Evolutionary conservation across 805 yeast species (phyloP).

Genomic region (Pichia paraexigua): DNA sequence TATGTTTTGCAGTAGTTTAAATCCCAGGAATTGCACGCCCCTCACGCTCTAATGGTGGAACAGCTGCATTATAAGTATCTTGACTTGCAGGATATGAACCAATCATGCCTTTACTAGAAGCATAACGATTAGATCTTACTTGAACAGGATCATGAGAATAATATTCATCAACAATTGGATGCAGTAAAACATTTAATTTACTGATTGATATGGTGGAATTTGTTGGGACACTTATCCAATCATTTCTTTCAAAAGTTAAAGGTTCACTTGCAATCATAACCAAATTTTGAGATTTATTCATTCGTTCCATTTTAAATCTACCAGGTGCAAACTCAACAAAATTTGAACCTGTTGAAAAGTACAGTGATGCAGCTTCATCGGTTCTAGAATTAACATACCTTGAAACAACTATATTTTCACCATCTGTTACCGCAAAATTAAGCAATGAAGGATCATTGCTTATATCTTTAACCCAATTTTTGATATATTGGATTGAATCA

Average conservation of each 20-base stretch:
- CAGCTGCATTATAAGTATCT: conserved; percentile 39
- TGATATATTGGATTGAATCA: conserved; percentile 65
- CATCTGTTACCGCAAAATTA: conserved; percentile 94
- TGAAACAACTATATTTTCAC: conserved; percentile 75
- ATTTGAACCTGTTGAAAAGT: conserved; percentile 88
- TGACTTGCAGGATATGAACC: conserved; percentile 77
- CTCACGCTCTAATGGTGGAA: conserved; percentile 77
- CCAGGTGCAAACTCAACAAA: conserved; percentile 89
- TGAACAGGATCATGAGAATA: conserved; percentile 64
- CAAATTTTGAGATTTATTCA: conserved; percentile 87
- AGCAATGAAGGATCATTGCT: conserved; percentile 68
- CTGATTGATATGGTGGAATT: conserved; percentile 77
- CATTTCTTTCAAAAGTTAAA: conserved; percentile 89
- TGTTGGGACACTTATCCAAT: conserved; percentile 96
- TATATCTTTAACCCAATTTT: conserved; percentile 67
- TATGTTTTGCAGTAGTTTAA: conserved; percentile 1
- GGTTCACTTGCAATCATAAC: conserved; percentile 96
- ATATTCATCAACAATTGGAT: conserved; percentile 87
- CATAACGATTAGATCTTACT: conserved; percentile 70
- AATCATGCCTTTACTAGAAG: conserved; percentile 87
- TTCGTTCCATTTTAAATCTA: conserved; percentile 87
- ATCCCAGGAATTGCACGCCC: conserved; percentile 32
- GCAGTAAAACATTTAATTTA: conserved; percentile 79
- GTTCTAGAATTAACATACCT: conserved; percentile 82
- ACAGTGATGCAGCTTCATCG: conserved; percentile 94